These are phyloP conservation scores for Colletotrichum shisoi DNA, from an alignment of 2,329 filamentous ascomycete species.

Conservation along the genomic window DNA sequence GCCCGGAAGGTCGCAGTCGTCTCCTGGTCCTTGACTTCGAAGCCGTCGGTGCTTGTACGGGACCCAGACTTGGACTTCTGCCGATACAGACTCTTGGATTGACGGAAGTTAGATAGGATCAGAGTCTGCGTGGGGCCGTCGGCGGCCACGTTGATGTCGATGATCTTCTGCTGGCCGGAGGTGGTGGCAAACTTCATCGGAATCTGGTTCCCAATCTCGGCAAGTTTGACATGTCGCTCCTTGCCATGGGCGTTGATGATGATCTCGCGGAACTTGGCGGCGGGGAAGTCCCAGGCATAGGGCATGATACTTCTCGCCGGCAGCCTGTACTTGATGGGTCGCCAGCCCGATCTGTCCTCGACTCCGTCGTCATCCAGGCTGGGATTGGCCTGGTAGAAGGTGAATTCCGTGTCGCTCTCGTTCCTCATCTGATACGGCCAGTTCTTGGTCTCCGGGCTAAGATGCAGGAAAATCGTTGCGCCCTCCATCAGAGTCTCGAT, in stretches of 20 bases:
- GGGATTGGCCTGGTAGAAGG: slow-evolving; percentile 94
- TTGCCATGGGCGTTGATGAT: slow-evolving; percentile 80
- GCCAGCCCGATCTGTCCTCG: slow-evolving; percentile 86
- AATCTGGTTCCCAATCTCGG: slow-evolving; percentile 94
- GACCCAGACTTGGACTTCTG: slow-evolving; percentile 64
- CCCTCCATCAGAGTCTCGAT: slow-evolving; percentile 91
- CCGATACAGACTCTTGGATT: slow-evolving; percentile 88
- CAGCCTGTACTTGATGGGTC: slow-evolving; percentile 88
- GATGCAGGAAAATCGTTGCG: slow-evolving; percentile 90
- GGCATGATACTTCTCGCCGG: slow-evolving; percentile 98
- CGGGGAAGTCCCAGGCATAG: slow-evolving; percentile 98
- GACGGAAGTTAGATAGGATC: slow-evolving; percentile 91
- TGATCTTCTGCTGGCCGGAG: slow-evolving; percentile 79
- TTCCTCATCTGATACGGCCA: slow-evolving; percentile 99
- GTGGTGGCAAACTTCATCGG: slow-evolving; percentile 86
- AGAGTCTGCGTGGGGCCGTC: slow-evolving; percentile 95
- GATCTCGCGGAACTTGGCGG: slow-evolving; percentile 94
- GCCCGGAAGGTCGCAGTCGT: slow-evolving; percentile 88
- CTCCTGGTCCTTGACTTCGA: slow-evolving; percentile 93
- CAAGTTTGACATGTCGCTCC: slow-evolving; percentile 90
- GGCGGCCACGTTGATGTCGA: slow-evolving; percentile 95
- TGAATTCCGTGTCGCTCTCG: slow-evolving; percentile 94
- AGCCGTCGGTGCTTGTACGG: slow-evolving; percentile 69
- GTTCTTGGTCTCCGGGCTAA: slow-evolving; percentile 89
- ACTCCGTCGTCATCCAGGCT: slow-evolving; percentile 89